Base-by-base conservation (phyloP, 1,284 basidiomycete genomes). In the Trichosporon sp. region DNA sequence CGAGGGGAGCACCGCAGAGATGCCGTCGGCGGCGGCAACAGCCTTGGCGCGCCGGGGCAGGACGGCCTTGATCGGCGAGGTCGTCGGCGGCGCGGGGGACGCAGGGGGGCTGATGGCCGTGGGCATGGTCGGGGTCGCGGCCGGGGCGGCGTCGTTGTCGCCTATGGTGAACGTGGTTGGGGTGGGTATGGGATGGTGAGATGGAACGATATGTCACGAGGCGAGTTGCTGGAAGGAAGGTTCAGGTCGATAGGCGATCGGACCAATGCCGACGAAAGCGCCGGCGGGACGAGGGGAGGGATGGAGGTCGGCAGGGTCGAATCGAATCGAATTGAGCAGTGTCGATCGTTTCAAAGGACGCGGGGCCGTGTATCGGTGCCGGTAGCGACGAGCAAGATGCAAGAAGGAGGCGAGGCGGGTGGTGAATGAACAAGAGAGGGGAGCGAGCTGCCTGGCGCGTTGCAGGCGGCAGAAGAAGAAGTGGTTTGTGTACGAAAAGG, bases 11-110 rank as follows among this genome's bases (percentile, higher is more conserved):
- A 25, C 44, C 21, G 34, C 63, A 23, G 56, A 18, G 27, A 35
- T 35, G 63, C 44, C 25, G 6, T 47, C 31, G 8, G 67, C 25
- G 8, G 66, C 29, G 11, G 63, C 53, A 25, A 44, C 15, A 38
- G 32, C 58, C 23, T 62, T 44, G 8, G 67, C 67, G 15, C 67
- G 35, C 1, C 67, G 64, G 8, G 67, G 67, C 32, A 68, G 64
- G 15, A 68, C 58, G 21, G 31, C 31, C 66, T 70, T 70, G 66
- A 27, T 62, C 7, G 62, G 60, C n/a, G 34, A 25, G 51, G 65
- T 27, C 31, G 44, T 12, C 1, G 62, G 66, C 25, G 12, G 21
- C 23, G 23, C 2, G 8, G 66, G 60, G 9, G 66, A 63, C 23
- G 58, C 29, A 32, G 66, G n/a, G 18, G 56, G 56, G 29, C 56